Conservation (phyloP, 371 early-diverging fungal genomes). For the Batkoa obscura region DNA sequence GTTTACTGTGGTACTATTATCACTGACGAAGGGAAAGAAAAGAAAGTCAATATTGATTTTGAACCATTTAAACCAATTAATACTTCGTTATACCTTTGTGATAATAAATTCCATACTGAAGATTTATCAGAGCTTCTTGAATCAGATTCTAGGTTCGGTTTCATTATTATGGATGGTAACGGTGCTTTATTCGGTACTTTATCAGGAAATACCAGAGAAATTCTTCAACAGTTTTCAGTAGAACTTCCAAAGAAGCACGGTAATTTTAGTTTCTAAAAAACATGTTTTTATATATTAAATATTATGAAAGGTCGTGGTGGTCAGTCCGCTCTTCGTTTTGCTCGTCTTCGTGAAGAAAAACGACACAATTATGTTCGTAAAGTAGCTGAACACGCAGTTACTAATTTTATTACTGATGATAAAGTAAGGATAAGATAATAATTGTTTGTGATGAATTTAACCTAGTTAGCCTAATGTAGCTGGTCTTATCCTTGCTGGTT, state of each 20-base stretch:
- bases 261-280: neutral
- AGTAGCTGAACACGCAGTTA: conserved; percentile 90
- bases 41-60: conserved; percentile 97
- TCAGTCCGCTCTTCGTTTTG: conserved; percentile 99
- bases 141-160: conserved; percentile 94
- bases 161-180: conserved; percentile 99
- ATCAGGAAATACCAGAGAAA: conserved; percentile 91
- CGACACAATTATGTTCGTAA: conserved; percentile 98
- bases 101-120: conserved; percentile 99
- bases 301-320: conserved; percentile 73
- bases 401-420: conserved; percentile 82
- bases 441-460: too few species aligned
- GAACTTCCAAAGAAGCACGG: conserved; percentile 99
- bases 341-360: conserved; percentile 97
- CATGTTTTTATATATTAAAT: neutral
- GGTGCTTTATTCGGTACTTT: conserved; percentile 95
- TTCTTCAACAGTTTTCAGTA: conserved; percentile 88
- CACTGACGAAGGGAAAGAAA: conserved; percentile 98
- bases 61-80: conserved; percentile 99
- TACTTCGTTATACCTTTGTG: conserved; percentile 98
- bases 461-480: conserved; percentile 52
- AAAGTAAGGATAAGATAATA: conserved; percentile 40
- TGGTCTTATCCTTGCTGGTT: conserved; percentile 93
- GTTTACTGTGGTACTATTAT: conserved; percentile 95
- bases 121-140: conserved; percentile 85